These are phyloP conservation scores for Pythium inflatum DNA, from an alignment of 352 stramenopile genomes.

Conservation along the genomic window DNA sequence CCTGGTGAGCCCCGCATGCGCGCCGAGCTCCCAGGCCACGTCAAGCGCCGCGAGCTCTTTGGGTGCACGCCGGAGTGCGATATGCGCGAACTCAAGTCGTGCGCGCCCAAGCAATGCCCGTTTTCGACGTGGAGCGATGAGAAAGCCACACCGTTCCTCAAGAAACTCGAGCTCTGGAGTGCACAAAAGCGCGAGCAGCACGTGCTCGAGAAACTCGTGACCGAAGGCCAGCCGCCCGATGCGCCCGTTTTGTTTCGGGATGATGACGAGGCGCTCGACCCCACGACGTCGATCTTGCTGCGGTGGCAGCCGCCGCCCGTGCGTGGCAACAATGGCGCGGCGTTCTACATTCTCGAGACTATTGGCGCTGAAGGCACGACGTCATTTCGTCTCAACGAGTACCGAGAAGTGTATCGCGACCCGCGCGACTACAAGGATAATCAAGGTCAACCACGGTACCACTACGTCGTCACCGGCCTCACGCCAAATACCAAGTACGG, in stretches of 20 bases:
- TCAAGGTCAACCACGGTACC: slow-evolving; percentile 72
- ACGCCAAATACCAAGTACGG: slow-evolving; percentile 88
- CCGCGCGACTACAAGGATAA: slow-evolving; percentile 87
- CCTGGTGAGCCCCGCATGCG: slow-evolving; percentile 50
- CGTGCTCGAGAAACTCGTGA: slow-evolving; percentile 69
- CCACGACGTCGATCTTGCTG: slow-evolving; percentile 71
- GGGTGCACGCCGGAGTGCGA: slow-evolving; percentile 65
- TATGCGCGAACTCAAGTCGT: slow-evolving; percentile 62
- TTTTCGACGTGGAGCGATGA: slow-evolving; percentile 71
- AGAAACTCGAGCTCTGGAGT: slow-evolving; percentile 79
- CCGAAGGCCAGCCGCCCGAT: slow-evolving; percentile 61
- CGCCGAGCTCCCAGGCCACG: slow-evolving; percentile 69
- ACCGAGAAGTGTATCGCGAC: slow-evolving; percentile 87
- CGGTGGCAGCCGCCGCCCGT: slow-evolving; percentile 70
- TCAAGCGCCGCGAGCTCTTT: slow-evolving; percentile 66
- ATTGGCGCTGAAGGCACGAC: slow-evolving; percentile 72
- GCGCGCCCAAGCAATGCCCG: slow-evolving; percentile 55
- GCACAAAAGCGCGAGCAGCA: slow-evolving; percentile 71
- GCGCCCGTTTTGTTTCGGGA: slow-evolving; percentile 54
- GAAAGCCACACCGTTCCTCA: slow-evolving; percentile 53
- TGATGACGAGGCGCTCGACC: slow-evolving; percentile 58
- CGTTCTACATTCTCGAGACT: slow-evolving; percentile 86
- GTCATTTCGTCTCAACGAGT: slow-evolving; percentile 72
- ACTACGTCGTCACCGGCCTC: slow-evolving; percentile 68
- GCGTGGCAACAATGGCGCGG: slow-evolving; percentile 63